Conservation (phyloP, 2,329 filamentous ascomycete species). For the Cercospora berteroae region DNA sequence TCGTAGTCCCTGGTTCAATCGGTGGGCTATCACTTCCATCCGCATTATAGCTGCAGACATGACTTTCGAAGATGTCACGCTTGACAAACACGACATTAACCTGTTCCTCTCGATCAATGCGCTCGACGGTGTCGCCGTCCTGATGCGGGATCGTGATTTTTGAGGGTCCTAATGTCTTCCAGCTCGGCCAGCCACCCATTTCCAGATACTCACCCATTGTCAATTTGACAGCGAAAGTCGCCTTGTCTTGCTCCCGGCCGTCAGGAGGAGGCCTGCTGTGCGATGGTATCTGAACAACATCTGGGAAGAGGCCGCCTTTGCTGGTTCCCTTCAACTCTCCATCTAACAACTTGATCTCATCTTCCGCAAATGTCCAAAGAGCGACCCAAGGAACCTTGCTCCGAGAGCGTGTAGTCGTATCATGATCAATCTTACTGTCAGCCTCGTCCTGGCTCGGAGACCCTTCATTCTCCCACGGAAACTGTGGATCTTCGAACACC, state of each 20-base stretch:
- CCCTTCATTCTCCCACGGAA: conserved; percentile 11
- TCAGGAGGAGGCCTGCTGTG: not conserved
- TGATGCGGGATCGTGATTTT: not conserved
- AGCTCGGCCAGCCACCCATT: not conserved
- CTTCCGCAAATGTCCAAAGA: not conserved
- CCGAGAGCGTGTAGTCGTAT: not conserved
- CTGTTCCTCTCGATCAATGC: not conserved
- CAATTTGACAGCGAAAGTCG: not conserved
- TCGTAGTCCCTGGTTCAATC: not conserved
- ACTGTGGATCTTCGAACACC: conserved; percentile 5
- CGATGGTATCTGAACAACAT: not conserved
- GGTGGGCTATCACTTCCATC: not conserved
- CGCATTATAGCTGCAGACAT: not conserved
- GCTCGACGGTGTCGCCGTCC: not conserved
- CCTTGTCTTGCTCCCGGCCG: not conserved
- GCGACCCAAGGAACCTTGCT: not conserved
- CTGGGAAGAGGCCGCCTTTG: not conserved
- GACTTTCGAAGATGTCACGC: not conserved
- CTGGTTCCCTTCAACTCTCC: not conserved
- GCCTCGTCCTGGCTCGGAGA: not conserved
- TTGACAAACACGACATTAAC: not conserved
- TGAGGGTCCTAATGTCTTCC: not conserved
- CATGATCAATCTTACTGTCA: not conserved
- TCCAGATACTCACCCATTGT: not conserved
- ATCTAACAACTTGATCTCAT: not conserved